Conservation (phyloP, 805 yeast genomes). For the Metschnikowia reukaufii region DNA sequence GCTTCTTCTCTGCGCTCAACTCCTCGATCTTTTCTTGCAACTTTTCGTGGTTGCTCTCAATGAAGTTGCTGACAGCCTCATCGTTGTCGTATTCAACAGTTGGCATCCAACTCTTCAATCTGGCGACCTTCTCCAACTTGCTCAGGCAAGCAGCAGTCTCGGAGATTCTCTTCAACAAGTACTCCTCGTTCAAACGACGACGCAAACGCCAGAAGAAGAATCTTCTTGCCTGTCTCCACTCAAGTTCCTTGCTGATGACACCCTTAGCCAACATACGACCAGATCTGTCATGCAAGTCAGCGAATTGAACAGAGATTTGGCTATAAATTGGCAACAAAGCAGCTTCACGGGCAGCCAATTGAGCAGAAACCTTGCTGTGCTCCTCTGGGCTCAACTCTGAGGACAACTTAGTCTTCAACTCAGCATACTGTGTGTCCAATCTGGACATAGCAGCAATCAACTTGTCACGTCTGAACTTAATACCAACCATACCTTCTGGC, state of each 20-base stretch:
- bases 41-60: constrained; percentile 70
- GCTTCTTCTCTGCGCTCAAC: constrained; percentile 65
- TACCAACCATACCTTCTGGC: constrained; percentile 99
- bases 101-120: constrained; percentile 87
- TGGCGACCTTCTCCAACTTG: constrained; percentile 79
- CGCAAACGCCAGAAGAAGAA: constrained; percentile 99
- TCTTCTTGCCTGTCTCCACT: constrained; percentile 88
- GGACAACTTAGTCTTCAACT: constrained; percentile 60
- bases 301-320: constrained; percentile 93
- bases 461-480: constrained; percentile 94
- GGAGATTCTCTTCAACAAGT: constrained; percentile 71
- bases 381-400: constrained; percentile 59
- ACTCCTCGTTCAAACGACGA: constrained; percentile 92
- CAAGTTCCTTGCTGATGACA: constrained; percentile 77
- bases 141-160: constrained; percentile 56
- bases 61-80: constrained; percentile 77
- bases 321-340: constrained; percentile 81
- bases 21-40: constrained; percentile 62
- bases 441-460: constrained; percentile 88
- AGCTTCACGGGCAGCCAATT: constrained; percentile 77
- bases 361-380: constrained; percentile 59
- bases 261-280: constrained; percentile 98
- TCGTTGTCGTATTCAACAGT: constrained; percentile 71
- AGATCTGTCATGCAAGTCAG: constrained; percentile 96
- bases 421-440: constrained; percentile 74